Evolutionary conservation across 2,329 filamentous ascomycete species (phyloP).

Genomic region (Colletotrichum graminicola): DNA sequence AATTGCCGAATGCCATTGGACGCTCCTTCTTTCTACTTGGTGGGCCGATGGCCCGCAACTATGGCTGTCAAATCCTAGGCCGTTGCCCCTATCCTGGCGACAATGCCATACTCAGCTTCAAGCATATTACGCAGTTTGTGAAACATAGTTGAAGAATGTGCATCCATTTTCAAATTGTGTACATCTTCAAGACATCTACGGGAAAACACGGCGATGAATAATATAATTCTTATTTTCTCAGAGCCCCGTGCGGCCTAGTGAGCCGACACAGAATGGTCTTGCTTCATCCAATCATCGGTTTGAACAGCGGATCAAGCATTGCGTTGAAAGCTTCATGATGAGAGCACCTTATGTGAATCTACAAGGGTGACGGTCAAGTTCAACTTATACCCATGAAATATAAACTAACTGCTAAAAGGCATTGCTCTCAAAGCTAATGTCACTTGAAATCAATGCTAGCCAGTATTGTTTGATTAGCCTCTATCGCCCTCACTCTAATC

Average conservation of each 20-base stretch:
- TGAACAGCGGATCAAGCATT: neutral
- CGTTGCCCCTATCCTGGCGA: no score
- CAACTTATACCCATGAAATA: neutral
- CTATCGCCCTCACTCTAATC: neutral
- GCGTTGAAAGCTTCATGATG: neutral
- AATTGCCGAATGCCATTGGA: no score
- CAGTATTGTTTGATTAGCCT: neutral
- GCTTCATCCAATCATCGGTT: neutral
- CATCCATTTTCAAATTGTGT: neutral
- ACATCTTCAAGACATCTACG: neutral
- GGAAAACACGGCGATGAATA: neutral
- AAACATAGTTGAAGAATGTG: neutral
- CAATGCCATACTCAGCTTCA: neutral
- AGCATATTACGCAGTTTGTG: neutral
- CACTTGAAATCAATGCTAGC: no score
- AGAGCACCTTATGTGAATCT: neutral
- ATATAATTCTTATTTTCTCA: neutral
- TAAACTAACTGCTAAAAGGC: neutral
- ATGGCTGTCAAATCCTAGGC: no score
- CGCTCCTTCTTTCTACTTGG: no score
- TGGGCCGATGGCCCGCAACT: no score
- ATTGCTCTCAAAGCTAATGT: no score
- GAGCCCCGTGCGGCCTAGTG: neutral
- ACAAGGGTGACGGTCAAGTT: no score
- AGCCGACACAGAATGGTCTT: no score